Percentiles rank a stretch among this genome's conserved stretches.
These are phyloP conservation scores for Talaromyces sp. DNA, from an alignment of 2,329 filamentous ascomycete genomes.

Conservation along the genomic window DNA sequence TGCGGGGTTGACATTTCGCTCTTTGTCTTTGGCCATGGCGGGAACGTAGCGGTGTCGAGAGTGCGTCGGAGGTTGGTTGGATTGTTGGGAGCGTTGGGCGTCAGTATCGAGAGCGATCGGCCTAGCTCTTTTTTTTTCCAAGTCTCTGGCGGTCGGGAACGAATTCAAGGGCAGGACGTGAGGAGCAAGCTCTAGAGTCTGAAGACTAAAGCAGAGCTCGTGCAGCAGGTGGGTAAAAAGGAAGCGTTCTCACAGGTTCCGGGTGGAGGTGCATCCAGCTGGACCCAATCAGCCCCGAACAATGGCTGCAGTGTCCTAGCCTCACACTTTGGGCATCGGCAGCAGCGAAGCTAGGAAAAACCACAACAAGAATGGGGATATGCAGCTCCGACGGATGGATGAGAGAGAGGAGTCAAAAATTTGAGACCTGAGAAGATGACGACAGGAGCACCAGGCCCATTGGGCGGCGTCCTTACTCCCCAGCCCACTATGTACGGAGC, in stretches of 20 bases:
- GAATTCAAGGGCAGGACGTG: neutral
- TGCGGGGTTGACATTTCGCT: constrained; percentile 56
- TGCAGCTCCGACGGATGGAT: neutral
- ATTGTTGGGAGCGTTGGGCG: constrained; percentile 6
- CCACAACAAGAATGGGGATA: neutral
- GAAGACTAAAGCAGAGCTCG: constrained; percentile 3
- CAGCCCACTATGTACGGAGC: neutral
- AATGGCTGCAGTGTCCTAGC: constrained; percentile 24
- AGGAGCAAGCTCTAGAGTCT: neutral
- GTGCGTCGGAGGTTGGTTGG: neutral
- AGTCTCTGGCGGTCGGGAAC: neutral
- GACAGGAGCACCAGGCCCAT: neutral
- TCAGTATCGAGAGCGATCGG: neutral
- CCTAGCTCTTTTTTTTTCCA: neutral
- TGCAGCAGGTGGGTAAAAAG: constrained; percentile 14
- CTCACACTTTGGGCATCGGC: constrained; percentile 37
- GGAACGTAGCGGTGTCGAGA: neutral
- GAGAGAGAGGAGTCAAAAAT: neutral
- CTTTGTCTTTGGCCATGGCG: constrained; percentile 57
- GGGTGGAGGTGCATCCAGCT: constrained; percentile 11
- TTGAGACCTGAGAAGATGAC: neutral
- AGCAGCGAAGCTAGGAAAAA: neutral
- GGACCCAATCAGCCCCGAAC: constrained; percentile 18
- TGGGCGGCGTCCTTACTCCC: neutral
- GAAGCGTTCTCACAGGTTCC: constrained; percentile 15